phyloP scores from a whole-genome alignment of 2,329 filamentous ascomycete genomes.

The Talaromyces sp. region DNA sequence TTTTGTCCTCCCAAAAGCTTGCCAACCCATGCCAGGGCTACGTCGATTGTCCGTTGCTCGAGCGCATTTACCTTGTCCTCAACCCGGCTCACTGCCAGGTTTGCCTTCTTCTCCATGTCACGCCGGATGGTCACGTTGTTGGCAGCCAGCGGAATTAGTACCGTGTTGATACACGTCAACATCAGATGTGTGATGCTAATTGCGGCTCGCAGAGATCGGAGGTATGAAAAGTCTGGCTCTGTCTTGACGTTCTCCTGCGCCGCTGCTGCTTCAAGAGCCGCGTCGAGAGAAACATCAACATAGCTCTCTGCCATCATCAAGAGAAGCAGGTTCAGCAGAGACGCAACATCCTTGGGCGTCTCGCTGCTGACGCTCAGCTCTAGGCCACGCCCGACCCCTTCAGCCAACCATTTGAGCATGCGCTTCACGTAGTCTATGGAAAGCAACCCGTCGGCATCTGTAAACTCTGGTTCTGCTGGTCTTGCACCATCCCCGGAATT shows the following conservation, averaged over 20 bases:
- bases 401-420: conserved; percentile 96
- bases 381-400: conserved; percentile 84
- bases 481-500: conserved; percentile 61
- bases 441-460: conserved; percentile 80
- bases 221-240: conserved; percentile 83
- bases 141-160: conserved; percentile 83
- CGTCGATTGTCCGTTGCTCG: conserved; percentile 65
- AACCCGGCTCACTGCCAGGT: conserved; percentile 67
- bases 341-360: conserved; percentile 88
- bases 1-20: conserved; percentile 72
- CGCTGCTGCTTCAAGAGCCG: conserved; percentile 69
- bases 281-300: conserved; percentile 61
- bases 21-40: conserved; percentile 69
- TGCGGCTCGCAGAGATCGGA: conserved; percentile 72
- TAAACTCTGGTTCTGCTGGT: conserved; percentile 83
- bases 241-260: conserved; percentile 73
- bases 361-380: conserved; percentile 85
- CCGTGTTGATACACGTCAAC: conserved; percentile 84
- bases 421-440: conserved; percentile 87
- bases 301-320: conserved; percentile 84
- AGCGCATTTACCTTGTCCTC: conserved; percentile 77
- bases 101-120: conserved; percentile 81
- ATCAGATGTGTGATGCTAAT: conserved; percentile 90
- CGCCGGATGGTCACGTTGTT: conserved; percentile 85
- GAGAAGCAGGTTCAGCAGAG: conserved; percentile 76